Evolutionary conservation across 2,329 filamentous ascomycete genomes (phyloP).

Genomic region (Plectosphaerella sp.): DNA sequence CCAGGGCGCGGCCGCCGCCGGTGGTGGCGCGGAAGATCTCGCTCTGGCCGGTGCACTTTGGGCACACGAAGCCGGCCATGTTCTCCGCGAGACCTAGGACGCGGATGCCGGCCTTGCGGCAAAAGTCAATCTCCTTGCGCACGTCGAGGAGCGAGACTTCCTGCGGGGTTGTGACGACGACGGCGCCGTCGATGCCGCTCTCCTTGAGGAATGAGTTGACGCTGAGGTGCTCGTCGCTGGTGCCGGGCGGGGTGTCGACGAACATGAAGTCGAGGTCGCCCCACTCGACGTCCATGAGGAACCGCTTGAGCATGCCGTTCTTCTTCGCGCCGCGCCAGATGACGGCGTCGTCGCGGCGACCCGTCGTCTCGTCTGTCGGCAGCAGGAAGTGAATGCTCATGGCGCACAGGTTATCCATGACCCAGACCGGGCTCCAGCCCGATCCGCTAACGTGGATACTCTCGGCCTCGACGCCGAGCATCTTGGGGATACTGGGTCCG

Average conservation of each 20-base stretch:
- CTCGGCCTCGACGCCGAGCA: conserved; percentile 95
- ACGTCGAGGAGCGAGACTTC: conserved; percentile 91
- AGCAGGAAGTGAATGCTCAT: conserved; percentile 99
- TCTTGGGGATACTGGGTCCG: conserved; percentile 93
- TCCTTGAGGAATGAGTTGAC: conserved; percentile 91
- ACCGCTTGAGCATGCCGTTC: conserved; percentile 97
- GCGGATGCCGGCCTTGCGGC: conserved; percentile 84
- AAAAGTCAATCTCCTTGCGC: conserved; percentile 96
- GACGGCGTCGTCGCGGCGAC: conserved; percentile 74
- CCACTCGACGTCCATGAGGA: conserved; percentile 97
- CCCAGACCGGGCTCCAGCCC: conserved; percentile 95
- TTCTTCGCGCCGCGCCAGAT: conserved; percentile 99
- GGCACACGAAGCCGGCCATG: conserved; percentile 96
- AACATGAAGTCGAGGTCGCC: conserved; percentile 89
- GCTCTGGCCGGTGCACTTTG: conserved; percentile 75
- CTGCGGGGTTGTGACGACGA: conserved; percentile 91
- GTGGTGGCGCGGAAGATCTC: conserved; percentile 92
- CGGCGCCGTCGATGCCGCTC: conserved; percentile 86
- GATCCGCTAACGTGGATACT: conserved; percentile 85
- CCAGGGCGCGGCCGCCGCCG: conserved; percentile 75
- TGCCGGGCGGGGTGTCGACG: conserved; percentile 93
- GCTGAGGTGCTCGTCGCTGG: conserved; percentile 89
- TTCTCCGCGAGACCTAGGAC: conserved; percentile 93
- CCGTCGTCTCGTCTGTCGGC: conserved; percentile 52
- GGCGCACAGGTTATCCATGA: conserved; percentile 85